phyloP scores from a whole-genome alignment of 2,329 filamentous ascomycete species.

The Diplodia mutila region DNA sequence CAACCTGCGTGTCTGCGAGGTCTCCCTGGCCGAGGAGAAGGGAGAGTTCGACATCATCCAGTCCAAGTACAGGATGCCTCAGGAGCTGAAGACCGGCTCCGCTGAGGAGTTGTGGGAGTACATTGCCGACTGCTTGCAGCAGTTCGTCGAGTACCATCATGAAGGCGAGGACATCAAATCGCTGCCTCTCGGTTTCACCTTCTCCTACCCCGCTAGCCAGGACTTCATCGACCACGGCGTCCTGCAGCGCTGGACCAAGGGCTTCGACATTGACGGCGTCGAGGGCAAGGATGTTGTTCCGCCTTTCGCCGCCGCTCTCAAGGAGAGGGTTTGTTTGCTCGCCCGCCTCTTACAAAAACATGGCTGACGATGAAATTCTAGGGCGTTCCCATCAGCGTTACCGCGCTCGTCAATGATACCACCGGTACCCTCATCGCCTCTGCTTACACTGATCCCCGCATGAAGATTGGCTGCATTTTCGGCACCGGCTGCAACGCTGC shows the following conservation, averaged over 20 bases:
- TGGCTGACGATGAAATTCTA: constrained; percentile 60
- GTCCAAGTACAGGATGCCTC: constrained; percentile 93
- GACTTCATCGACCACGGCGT: constrained; percentile 92
- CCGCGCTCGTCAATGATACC: constrained; percentile 95
- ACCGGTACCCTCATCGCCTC: constrained; percentile 96
- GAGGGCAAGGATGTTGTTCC: constrained; percentile 91
- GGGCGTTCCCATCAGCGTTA: constrained; percentile 89
- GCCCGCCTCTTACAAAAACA: constrained; percentile 2
- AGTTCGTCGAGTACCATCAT: constrained; percentile 90
- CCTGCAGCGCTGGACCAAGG: constrained; percentile 95
- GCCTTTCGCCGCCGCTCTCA: constrained; percentile 79
- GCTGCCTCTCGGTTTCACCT: constrained; percentile 88
- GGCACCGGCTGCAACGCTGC: constrained; percentile 97
- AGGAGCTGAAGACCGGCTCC: constrained; percentile 86
- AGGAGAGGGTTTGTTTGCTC: constrained; percentile 61
- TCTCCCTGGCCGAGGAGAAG: constrained; percentile 83
- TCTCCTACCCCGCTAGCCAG: constrained; percentile 93
- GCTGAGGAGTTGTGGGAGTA: constrained; percentile 93
- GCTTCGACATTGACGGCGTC: constrained; percentile 90
- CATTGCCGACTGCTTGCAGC: constrained; percentile 88
- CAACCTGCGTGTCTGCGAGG: constrained; percentile 93
- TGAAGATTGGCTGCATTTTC: constrained; percentile 97
- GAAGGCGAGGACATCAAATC: constrained; percentile 64
- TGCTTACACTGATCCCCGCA: constrained; percentile 89
- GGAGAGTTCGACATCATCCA: constrained; percentile 96